A percentile compares a stretch with the other conserved stretches of the same genome.
These are phyloP conservation scores for Podospora anserina DNA, from an alignment of 495 filamentous ascomycete species.

Conservation along the genomic window DNA sequence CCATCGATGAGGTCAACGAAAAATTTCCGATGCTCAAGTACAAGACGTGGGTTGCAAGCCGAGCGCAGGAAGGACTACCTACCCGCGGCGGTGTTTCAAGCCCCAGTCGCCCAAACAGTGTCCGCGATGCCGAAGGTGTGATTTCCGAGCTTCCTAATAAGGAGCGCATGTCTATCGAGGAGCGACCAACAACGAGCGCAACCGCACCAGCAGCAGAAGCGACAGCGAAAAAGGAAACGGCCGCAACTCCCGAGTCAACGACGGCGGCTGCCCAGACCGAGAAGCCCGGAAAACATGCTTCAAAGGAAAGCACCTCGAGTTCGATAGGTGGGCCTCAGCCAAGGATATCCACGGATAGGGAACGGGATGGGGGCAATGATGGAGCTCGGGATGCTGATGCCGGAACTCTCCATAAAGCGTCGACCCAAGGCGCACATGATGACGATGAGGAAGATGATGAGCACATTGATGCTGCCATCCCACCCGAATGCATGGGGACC, in stretches of 20 bases:
- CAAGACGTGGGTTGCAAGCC: constrained; percentile 84
- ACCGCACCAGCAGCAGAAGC: constrained; percentile 22
- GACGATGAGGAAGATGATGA: constrained; percentile 78
- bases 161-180: constrained; percentile 35
- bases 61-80: constrained; percentile 78
- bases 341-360: constrained; percentile 23
- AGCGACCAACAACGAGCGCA: constrained; percentile 31
- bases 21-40: constrained; percentile 95
- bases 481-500: constrained; percentile 75
- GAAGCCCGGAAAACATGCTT: constrained; percentile 16
- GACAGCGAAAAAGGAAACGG: not conserved
- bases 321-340: constrained; percentile 16
- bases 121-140: constrained; percentile 60
- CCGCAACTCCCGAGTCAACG: not conserved
- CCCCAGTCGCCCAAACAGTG: constrained; percentile 65
- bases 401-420: constrained; percentile 21
- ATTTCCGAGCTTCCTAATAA: constrained; percentile 42
- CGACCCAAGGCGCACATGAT: constrained; percentile 42
- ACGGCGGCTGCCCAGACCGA: not conserved
- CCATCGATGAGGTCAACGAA: constrained; percentile 97
- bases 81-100: constrained; percentile 81
- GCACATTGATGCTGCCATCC: constrained; percentile 76
- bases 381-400: not conserved
- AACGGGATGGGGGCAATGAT: constrained; percentile 11
- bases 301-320: constrained; percentile 37